A percentile compares a stretch with the other conserved stretches of the same genome.
phyloP scores from a whole-genome alignment of 2,329 filamentous ascomycete species.

The Parastagonospora avenae region DNA sequence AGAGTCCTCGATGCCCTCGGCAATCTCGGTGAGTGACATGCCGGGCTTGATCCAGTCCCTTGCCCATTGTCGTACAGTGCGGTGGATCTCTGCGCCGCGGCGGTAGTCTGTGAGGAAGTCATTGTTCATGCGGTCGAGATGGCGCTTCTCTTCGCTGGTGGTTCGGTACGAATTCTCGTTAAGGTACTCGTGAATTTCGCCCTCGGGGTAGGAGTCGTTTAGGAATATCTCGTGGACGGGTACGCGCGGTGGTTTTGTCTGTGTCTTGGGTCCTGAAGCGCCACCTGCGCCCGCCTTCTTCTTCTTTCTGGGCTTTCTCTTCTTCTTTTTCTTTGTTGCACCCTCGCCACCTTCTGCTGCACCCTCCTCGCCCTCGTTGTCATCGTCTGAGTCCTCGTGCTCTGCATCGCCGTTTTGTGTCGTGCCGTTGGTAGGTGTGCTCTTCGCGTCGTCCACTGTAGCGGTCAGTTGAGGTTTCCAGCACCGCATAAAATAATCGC shows the following conservation, averaged over 20 bases:
- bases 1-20: conserved; percentile 83
- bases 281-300: conserved; percentile 57
- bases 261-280: conserved; percentile 62
- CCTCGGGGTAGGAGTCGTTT: conserved; percentile 73
- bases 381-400: conserved; percentile 61
- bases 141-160: conserved; percentile 82
- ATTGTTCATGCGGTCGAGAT: conserved; percentile 78
- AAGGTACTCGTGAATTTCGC: conserved; percentile 77
- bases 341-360: conserved; percentile 41
- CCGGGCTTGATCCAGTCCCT: conserved; percentile 82
- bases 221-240: conserved; percentile 76
- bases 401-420: conserved; percentile 51
- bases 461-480: conserved; percentile 6
- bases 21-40: conserved; percentile 79
- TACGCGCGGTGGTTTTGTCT: conserved; percentile 79
- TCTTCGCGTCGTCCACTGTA: conserved; percentile 45
- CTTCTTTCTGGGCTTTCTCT: conserved; percentile 78
- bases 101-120: conserved; percentile 83
- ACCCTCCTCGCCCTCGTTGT: conserved; percentile 58
- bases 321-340: conserved; percentile 77
- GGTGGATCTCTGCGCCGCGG: conserved; percentile 84
- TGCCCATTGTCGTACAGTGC: conserved; percentile 83
- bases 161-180: conserved; percentile 80
- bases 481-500: neutral
- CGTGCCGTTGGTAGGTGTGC: conserved; percentile 37